Conservation (phyloP, 345 rosid species). For the Orychophragmus violaceus region DNA sequence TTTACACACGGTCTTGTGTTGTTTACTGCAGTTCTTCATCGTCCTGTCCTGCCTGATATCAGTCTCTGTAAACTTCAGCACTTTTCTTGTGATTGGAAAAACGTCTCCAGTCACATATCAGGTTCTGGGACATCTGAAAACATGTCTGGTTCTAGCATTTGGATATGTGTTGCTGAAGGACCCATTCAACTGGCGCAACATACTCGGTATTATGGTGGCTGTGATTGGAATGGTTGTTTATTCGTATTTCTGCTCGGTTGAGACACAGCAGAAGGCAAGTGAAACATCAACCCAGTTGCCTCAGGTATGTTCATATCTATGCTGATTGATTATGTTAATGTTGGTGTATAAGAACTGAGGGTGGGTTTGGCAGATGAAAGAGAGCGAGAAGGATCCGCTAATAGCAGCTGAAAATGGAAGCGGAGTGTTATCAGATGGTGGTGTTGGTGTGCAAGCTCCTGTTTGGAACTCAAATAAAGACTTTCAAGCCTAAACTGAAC, state of each 20-base stretch:
- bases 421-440: conserved; percentile 55
- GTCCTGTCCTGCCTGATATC: conserved; percentile 98
- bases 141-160: conserved; percentile 95
- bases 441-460: conserved; percentile 35
- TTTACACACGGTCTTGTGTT: background rate
- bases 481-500: conserved; percentile 57
- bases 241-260: conserved; percentile 70
- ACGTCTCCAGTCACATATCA: conserved; percentile 99
- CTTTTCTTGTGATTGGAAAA: conserved; percentile 96
- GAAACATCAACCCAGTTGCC: conserved; percentile 59
- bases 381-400: conserved; percentile 79
- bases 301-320: conserved; percentile 59
- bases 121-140: conserved; percentile 96
- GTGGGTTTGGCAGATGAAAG: conserved; percentile 48
- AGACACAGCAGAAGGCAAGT: conserved; percentile 75
- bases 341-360: background rate
- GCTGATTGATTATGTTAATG: background rate
- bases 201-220: conserved; percentile 86
- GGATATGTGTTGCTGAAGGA: conserved; percentile 88
- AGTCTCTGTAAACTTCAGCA: conserved; percentile 98
- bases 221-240: conserved; percentile 87
- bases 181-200: conserved; percentile 97
- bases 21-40: conserved; percentile 89
- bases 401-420: conserved; percentile 64
- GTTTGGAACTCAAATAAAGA: conserved; percentile 91